phyloP scores from a whole-genome alignment of 2,329 filamentous ascomycete species.

The Diaporthe eres region DNA sequence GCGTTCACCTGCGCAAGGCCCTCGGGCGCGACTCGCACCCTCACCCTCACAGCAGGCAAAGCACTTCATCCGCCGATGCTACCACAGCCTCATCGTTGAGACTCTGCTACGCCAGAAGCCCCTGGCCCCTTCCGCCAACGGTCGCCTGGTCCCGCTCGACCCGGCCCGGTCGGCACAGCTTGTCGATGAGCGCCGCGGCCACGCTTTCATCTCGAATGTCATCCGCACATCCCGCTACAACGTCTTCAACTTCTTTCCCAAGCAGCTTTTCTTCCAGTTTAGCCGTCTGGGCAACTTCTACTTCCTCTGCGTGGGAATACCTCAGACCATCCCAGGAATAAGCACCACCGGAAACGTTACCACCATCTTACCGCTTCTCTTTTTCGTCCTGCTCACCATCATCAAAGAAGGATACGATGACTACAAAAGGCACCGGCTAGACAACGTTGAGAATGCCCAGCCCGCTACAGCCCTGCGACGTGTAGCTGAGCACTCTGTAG shows the following conservation, averaged over 20 bases:
- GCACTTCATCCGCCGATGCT: constrained; percentile 11
- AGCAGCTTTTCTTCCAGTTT: constrained; percentile 88
- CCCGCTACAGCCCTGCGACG: constrained; percentile 61
- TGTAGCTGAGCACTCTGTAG: constrained; percentile 68
- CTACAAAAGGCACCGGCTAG: constrained; percentile 82
- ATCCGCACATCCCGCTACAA: constrained; percentile 90
- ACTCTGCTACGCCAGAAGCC: constrained; percentile 44
- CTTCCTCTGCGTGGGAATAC: constrained; percentile 85
- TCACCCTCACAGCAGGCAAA: constrained; percentile 10
- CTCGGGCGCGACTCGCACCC: too few relatives aligned
- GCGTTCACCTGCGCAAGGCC: not conserved
- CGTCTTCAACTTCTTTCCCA: constrained; percentile 86
- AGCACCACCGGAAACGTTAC: constrained; percentile 84
- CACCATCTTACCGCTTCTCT: constrained; percentile 79
- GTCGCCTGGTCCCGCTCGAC: constrained; percentile 47
- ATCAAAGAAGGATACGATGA: constrained; percentile 91
- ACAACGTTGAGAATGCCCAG: constrained; percentile 82
- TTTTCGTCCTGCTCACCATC: constrained; percentile 86
- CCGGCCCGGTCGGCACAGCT: constrained; percentile 50
- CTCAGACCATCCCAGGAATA: constrained; percentile 84
- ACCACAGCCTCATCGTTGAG: constrained; percentile 36
- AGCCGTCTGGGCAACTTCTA: constrained; percentile 90
- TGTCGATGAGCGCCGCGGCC: constrained; percentile 64
- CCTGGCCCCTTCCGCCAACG: constrained; percentile 47
- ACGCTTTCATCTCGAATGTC: constrained; percentile 68